A percentile compares a stretch with the other conserved stretches of the same genome.
Evolutionary conservation across 129 eudicot genomes (phyloP).

Genomic region (Helichrysum umbraculigerum): DNA sequence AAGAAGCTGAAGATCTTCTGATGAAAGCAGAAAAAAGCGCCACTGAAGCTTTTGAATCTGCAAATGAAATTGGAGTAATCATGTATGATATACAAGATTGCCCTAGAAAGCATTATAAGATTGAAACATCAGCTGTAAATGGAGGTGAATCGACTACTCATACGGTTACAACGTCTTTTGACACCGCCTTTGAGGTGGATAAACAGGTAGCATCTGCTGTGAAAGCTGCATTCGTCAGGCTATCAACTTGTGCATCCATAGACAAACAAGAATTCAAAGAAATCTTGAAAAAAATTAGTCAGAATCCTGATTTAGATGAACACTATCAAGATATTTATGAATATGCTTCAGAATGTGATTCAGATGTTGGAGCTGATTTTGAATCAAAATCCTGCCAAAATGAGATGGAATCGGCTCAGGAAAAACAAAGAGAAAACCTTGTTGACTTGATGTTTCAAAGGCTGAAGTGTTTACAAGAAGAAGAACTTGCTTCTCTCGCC

Average conservation of each 20-base stretch:
- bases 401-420: constrained; percentile 26
- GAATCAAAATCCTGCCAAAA: constrained; percentile 30
- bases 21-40: constrained; percentile 69
- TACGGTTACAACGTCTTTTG: constrained; percentile 70
- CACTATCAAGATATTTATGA: constrained; percentile 33
- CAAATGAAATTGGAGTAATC: constrained; percentile 78
- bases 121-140: constrained; percentile 58
- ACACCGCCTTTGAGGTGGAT: constrained; percentile 90
- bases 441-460: constrained; percentile 77
- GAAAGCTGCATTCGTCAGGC: constrained; percentile 77
- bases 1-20: constrained; percentile 68
- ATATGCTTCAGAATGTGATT: constrained; percentile 49
- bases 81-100: constrained; percentile 71
- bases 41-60: constrained; percentile 81
- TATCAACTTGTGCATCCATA: constrained; percentile 61
- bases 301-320: constrained; percentile 71
- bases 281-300: constrained; percentile 66
- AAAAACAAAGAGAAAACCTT: constrained; percentile 41
- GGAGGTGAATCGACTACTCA: constrained; percentile 52
- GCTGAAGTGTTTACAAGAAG: constrained; percentile 68
- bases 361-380: constrained; percentile 23
- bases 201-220: constrained; percentile 95
- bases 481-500: constrained; percentile 87
- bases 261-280: constrained; percentile 70
- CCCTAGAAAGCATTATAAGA: constrained; percentile 46